phyloP scores from a whole-genome alignment of 2,329 filamentous ascomycete genomes.

The Monilinia laxa region DNA sequence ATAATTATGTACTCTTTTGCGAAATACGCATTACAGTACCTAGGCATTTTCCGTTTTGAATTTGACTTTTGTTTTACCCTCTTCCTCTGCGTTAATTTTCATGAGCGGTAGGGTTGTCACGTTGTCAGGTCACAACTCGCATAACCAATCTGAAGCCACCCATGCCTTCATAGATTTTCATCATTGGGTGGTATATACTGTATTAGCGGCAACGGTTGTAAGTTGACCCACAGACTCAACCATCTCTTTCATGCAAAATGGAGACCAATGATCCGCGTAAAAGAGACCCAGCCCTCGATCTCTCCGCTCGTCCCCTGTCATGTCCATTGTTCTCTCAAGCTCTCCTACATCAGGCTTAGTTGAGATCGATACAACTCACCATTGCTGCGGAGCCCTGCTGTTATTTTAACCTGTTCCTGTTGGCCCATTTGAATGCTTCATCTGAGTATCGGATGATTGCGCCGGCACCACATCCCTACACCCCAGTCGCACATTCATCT shows the following conservation, averaged over 20 bases:
- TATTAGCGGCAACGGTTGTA: constrained; percentile 25
- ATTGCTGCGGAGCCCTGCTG: constrained; percentile 31
- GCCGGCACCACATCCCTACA: constrained; percentile 34
- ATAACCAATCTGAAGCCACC: constrained; percentile 16
- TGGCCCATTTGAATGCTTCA: constrained; percentile 35
- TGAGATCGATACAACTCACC: constrained; percentile 38
- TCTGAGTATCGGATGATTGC: constrained; percentile 40
- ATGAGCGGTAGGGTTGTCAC: constrained; percentile 22
- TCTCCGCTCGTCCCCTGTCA: constrained; percentile 35
- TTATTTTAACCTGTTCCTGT: constrained; percentile 27
- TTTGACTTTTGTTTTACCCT: constrained; percentile 11
- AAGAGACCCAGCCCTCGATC: constrained; percentile 37
- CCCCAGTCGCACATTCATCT: constrained; percentile 38
- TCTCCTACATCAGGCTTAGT: constrained; percentile 34
- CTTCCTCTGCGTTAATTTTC: constrained; percentile 9
- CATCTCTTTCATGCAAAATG: constrained; percentile 27
- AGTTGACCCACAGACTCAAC: constrained; percentile 29
- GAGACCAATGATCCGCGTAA: constrained; percentile 35
- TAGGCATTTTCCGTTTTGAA: neutral
- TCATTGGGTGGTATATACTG: constrained; percentile 20
- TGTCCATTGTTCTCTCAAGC: constrained; percentile 25
- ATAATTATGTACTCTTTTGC: neutral
- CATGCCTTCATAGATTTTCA: constrained; percentile 18
- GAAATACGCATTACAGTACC: neutral
- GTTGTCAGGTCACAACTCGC: constrained; percentile 22